Conservation (phyloP, 2,329 filamentous ascomycete genomes). For the Alternaria viburni region DNA sequence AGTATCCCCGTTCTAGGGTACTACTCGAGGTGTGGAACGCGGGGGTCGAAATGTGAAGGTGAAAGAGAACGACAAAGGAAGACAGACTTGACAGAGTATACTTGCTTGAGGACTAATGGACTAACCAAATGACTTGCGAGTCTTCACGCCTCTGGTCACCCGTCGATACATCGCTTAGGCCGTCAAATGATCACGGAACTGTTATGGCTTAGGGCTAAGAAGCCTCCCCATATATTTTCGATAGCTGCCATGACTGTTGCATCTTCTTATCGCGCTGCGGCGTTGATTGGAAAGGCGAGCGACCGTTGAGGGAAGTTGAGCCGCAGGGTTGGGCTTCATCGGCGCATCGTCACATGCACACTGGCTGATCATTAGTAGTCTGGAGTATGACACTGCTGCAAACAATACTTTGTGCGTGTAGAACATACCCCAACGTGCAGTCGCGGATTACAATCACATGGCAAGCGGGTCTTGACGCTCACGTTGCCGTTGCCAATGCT, state of each 20-base stretch:
- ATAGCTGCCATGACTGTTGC: not conserved
- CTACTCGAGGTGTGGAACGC: not conserved
- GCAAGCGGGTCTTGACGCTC: not conserved
- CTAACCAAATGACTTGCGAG: not conserved
- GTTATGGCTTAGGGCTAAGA: not conserved
- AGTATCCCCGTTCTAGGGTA: not conserved
- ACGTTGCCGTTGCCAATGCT: not conserved
- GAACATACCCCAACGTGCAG: not conserved
- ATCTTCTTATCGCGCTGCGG: not conserved
- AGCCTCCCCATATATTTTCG: not conserved
- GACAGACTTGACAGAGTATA: not conserved
- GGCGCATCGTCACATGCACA: not conserved
- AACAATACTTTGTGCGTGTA: not conserved
- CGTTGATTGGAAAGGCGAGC: not conserved
- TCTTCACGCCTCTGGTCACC: not conserved
- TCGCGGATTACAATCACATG: not conserved
- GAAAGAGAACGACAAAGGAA: not conserved
- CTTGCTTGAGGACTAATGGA: not conserved
- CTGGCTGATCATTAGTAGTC: not conserved
- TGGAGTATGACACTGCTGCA: not conserved
- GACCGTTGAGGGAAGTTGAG: not conserved
- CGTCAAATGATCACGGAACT: not conserved
- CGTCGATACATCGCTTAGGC: not conserved
- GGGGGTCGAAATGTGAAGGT: not conserved
- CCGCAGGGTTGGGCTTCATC: not conserved